Conservation (phyloP, 768 basidiomycete genomes). For the Macrolepiota dolichaula region DNA sequence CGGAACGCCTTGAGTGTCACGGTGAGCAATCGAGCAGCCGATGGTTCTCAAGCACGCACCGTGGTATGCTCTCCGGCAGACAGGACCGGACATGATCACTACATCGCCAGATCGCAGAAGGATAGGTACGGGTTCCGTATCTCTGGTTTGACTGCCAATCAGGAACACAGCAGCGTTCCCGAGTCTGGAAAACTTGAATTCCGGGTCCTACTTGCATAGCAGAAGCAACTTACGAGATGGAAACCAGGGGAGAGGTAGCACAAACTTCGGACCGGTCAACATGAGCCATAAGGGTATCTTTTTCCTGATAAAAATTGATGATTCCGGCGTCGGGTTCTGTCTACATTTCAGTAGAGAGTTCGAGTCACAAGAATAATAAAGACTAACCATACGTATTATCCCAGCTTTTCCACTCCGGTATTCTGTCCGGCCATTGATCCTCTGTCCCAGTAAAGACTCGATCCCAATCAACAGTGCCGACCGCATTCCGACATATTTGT, state of each 20-base stretch:
- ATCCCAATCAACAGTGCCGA: slow-evolving; percentile 66
- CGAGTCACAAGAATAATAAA: neutral
- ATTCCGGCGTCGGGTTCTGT: slow-evolving; percentile 94
- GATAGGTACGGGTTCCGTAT: slow-evolving; percentile 73
- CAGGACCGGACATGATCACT: slow-evolving; percentile 88
- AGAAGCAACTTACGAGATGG: slow-evolving; percentile 70
- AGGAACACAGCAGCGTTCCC: slow-evolving; percentile 90
- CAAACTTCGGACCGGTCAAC: slow-evolving; percentile 97
- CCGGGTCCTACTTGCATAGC: neutral
- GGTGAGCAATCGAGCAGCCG: neutral
- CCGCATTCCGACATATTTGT: slow-evolving; percentile 59
- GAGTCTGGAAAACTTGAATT: slow-evolving; percentile 45
- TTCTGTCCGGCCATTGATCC: slow-evolving; percentile 49
- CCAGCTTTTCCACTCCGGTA: slow-evolving; percentile 74
- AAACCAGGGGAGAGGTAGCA: slow-evolving; percentile 87
- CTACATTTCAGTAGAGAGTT: neutral
- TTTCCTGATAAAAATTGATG: slow-evolving; percentile 90
- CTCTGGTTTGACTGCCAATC: slow-evolving; percentile 79
- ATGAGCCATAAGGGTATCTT: slow-evolving; percentile 95
- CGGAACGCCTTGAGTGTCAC: slow-evolving; percentile 53
- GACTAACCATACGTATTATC: slow-evolving; percentile 67
- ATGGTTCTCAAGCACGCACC: slow-evolving; percentile 23
- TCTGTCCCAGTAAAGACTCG: slow-evolving; percentile 46
- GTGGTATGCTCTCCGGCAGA: slow-evolving; percentile 86
- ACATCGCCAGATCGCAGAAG: slow-evolving; percentile 90